phyloP scores from a whole-genome alignment of 176 grass and related monocot genomes.

The Carex kokanica region DNA sequence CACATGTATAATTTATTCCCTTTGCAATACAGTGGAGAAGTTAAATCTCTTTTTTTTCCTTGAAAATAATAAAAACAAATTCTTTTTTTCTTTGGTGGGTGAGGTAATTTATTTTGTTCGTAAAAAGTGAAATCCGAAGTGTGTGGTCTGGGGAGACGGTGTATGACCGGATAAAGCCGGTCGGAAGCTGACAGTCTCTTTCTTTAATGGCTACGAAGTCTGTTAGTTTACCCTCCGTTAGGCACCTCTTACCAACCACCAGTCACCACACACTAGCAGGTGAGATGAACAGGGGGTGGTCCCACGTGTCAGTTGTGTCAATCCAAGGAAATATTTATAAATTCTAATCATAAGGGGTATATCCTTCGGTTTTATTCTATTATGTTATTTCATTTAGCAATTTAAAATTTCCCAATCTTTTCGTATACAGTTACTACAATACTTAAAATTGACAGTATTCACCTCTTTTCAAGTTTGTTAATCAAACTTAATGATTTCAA shows the following conservation, averaged over 20 bases:
- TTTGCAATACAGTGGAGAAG: background rate
- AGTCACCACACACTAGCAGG: background rate
- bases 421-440: background rate
- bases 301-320: background rate
- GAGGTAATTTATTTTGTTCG: background rate
- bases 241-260: background rate
- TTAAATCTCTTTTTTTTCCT: background rate
- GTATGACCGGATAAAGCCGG: background rate
- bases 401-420: background rate
- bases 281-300: background rate
- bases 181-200: background rate
- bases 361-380: conserved; percentile 5
- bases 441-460: background rate
- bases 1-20: background rate
- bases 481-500: background rate
- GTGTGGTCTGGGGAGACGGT: background rate
- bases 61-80: background rate
- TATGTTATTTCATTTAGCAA: background rate
- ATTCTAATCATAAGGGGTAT: background rate
- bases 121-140: background rate
- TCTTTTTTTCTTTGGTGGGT: background rate
- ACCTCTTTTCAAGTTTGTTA: background rate
- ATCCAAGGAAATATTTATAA: background rate
- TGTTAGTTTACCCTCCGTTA: background rate
- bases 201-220: background rate